Percentiles rank a stretch among this genome's conserved stretches.
Evolutionary conservation across 164 flowering plant genomes (phyloP).

Genomic region (Vitis vinifera): DNA sequence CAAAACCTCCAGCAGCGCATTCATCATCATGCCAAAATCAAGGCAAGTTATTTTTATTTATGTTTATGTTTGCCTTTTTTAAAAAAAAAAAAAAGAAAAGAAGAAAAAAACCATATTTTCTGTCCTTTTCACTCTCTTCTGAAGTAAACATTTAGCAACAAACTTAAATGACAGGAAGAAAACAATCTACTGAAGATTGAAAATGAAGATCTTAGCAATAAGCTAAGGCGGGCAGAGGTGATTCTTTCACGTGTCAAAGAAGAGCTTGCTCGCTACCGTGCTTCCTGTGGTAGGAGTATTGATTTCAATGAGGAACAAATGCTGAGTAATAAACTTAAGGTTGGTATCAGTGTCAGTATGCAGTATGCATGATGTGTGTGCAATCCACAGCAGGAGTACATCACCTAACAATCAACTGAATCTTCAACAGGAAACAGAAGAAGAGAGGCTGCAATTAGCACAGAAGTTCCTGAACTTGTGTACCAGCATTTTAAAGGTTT

Average conservation of each 20-base stretch:
- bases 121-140: conserved; percentile 4
- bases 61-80: not conserved
- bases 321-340: conserved; percentile 62
- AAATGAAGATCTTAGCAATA: conserved; percentile 67
- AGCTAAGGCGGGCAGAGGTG: conserved; percentile 54
- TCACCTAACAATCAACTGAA: conserved; percentile 6
- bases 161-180: conserved; percentile 63
- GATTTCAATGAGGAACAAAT: conserved; percentile 66
- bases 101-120: not conserved
- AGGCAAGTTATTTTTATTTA: conserved; percentile 42
- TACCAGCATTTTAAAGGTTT: conserved; percentile 83
- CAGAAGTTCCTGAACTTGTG: conserved; percentile 66
- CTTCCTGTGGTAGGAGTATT: conserved; percentile 46
- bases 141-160: conserved; percentile 1
- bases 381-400: not conserved
- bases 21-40: conserved; percentile 96
- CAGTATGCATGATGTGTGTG: not conserved
- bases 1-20: conserved; percentile 94
- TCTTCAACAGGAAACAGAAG: conserved; percentile 66
- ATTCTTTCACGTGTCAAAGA: conserved; percentile 66
- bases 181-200: conserved; percentile 69
- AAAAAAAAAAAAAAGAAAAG: too few relatives aligned
- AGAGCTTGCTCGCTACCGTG: conserved; percentile 67
- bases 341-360: conserved; percentile 29
- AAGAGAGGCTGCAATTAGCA: conserved; percentile 77